Evolutionary conservation across 441 rosid species (phyloP).

Genomic region (Gossypium davidsonii): DNA sequence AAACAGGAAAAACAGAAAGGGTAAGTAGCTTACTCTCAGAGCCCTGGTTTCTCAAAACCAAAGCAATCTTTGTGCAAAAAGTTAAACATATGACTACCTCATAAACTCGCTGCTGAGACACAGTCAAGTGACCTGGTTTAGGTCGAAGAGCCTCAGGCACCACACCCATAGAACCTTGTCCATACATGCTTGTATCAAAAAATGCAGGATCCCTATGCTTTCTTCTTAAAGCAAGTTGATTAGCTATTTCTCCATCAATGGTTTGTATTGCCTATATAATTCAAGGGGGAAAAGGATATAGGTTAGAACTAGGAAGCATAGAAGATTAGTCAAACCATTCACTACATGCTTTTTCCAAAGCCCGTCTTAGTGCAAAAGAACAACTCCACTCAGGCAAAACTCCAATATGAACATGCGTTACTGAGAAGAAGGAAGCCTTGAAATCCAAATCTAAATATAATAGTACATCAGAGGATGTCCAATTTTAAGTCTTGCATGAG

Average conservation of each 20-base stretch:
- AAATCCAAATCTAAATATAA: neutral
- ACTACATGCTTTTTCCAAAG: neutral
- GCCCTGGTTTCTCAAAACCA: conserved; percentile 14
- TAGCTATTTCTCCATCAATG: conserved; percentile 85
- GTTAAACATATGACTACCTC: conserved; percentile 45
- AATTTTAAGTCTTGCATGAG: neutral
- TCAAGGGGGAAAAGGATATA: neutral
- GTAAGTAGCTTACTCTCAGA: neutral
- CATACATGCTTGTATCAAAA: conserved; percentile 68
- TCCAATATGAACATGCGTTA: neutral
- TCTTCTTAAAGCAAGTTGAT: conserved; percentile 69
- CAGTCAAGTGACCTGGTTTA: conserved; percentile 83
- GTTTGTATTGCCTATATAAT: conserved; percentile 71
- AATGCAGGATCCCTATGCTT: conserved; percentile 85
- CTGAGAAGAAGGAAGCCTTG: neutral
- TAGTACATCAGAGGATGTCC: neutral
- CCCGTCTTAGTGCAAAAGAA: neutral
- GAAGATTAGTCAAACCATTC: neutral
- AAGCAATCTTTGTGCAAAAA: conserved; percentile 14
- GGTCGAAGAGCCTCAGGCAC: conserved; percentile 93
- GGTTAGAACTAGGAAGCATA: neutral
- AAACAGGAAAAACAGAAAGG: neutral
- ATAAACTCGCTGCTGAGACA: conserved; percentile 93
- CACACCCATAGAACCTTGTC: conserved; percentile 70
- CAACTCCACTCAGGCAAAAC: neutral